Evolutionary conservation across 495 filamentous ascomycete genomes (phyloP).

Genomic region (Penicillium cosmopolitanum): DNA sequence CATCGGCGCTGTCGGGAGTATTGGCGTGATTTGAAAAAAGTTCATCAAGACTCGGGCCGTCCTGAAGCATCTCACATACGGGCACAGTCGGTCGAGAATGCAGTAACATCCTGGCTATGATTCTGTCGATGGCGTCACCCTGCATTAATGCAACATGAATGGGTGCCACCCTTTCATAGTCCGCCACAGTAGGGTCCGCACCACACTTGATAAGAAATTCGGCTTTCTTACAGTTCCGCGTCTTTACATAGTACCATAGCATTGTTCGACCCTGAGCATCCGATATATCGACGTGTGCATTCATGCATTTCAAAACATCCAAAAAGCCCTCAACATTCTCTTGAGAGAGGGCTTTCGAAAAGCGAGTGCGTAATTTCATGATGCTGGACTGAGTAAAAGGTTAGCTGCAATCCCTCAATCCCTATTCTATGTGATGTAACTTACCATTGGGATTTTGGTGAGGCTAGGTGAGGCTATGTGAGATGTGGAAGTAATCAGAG

Average conservation of each 20-base stretch:
- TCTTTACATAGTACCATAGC: constrained; percentile 5
- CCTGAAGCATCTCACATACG: not conserved
- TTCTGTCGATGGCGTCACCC: not conserved
- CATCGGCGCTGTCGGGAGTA: not conserved
- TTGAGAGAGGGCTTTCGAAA: constrained; percentile 4
- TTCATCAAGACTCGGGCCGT: constrained; percentile 4
- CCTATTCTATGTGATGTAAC: not conserved
- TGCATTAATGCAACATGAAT: constrained; percentile 3
- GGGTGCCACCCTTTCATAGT: constrained; percentile 2
- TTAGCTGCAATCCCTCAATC: not conserved
- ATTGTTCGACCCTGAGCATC: constrained; percentile 5
- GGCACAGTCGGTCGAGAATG: not conserved
- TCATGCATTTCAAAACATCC: constrained; percentile 3
- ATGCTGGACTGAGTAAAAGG: constrained; percentile 1
- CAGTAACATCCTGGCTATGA: constrained; percentile 7
- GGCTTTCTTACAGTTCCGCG: constrained; percentile 1
- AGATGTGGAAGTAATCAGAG: not conserved
- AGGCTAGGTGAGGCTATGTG: constrained; percentile 1
- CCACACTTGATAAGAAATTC: constrained; percentile 8
- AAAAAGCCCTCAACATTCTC: constrained; percentile 2
- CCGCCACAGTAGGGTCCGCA: constrained; percentile 6
- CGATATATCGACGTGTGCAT: not conserved
- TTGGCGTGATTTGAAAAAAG: constrained; percentile 4
- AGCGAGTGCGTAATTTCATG: constrained; percentile 1
- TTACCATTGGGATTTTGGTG: constrained; percentile 4